These are phyloP conservation scores for Buddleja alternifolia DNA, from an alignment of 257 asterid genomes.

Conservation along the genomic window DNA sequence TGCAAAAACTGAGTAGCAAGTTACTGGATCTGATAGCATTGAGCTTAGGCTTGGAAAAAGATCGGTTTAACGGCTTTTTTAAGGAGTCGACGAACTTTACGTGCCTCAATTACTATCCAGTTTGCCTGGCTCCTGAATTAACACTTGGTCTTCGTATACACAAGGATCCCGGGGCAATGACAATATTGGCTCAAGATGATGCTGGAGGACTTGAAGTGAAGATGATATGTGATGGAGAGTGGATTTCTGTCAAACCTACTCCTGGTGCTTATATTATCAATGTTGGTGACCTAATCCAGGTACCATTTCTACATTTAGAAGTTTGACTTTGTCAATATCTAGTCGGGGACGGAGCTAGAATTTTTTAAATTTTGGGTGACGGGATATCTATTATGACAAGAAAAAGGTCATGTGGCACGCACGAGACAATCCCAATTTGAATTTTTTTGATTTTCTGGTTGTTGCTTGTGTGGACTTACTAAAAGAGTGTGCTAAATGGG, in stretches of 20 bases:
- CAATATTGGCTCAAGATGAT: slow-evolving; percentile 56
- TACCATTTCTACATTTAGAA: neutral
- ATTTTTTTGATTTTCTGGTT: too few relatives aligned
- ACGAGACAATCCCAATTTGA: too few relatives aligned
- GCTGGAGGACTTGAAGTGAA: slow-evolving; percentile 63
- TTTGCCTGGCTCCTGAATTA: slow-evolving; percentile 55
- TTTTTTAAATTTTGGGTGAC: too few relatives aligned
- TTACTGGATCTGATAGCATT: slow-evolving; percentile 46
- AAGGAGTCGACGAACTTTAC: slow-evolving; percentile 42
- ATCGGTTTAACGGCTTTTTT: slow-evolving; percentile 43
- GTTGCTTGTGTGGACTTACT: too few relatives aligned
- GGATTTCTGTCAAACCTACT: slow-evolving; percentile 59
- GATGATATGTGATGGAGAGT: slow-evolving; percentile 56
- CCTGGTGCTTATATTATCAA: slow-evolving; percentile 58
- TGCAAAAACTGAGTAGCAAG: slow-evolving; percentile 43
- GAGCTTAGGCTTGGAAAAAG: slow-evolving; percentile 46
- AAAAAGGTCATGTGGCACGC: too few relatives aligned
- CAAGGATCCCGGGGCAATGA: slow-evolving; percentile 52
- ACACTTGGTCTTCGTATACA: slow-evolving; percentile 62
- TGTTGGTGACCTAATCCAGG: slow-evolving; percentile 62
- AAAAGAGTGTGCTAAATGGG: too few relatives aligned
- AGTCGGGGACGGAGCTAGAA: too few relatives aligned
- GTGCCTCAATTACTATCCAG: slow-evolving; percentile 60
- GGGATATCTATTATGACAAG: too few relatives aligned
- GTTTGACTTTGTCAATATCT: too few relatives aligned